Evolutionary conservation across 108 stramenopile species (phyloP).

Genomic region (Nannochloropsis oceanica): DNA sequence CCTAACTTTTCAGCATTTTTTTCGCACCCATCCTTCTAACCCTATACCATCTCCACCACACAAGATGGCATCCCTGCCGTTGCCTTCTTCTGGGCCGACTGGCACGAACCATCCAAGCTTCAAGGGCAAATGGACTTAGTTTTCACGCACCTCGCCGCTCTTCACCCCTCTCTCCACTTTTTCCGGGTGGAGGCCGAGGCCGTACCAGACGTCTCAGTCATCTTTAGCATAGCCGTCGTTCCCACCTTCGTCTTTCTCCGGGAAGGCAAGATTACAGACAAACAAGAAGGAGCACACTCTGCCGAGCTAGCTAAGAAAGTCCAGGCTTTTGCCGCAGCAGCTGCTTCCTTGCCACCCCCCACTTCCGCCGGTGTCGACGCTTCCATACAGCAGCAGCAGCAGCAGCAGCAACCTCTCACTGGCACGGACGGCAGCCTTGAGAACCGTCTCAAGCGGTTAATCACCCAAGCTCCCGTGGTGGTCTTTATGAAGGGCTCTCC

Average conservation of each 20-base stretch:
- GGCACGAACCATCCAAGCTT: neutral
- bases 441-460: neutral
- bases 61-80: neutral
- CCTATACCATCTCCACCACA: neutral
- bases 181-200: slow-evolving; percentile 56
- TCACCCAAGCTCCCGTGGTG: slow-evolving; percentile 49
- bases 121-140: neutral
- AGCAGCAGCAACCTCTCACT: too few species aligned
- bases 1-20: neutral
- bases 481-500: slow-evolving; percentile 95
- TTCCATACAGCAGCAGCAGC: neutral
- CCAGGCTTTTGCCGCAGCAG: slow-evolving; percentile 12
- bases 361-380: neutral
- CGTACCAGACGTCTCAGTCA: slow-evolving; percentile 32
- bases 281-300: slow-evolving; percentile 70
- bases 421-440: neutral
- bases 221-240: slow-evolving; percentile 56
- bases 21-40: neutral
- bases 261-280: slow-evolving; percentile 37
- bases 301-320: slow-evolving; percentile 33
- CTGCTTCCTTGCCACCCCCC: neutral
- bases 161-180: neutral
- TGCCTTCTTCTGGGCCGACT: neutral
- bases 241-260: slow-evolving; percentile 66
- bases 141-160: neutral